These are phyloP conservation scores for Eucalyptus tenuipes DNA, from an alignment of 345 rosid species.

Conservation along the genomic window DNA sequence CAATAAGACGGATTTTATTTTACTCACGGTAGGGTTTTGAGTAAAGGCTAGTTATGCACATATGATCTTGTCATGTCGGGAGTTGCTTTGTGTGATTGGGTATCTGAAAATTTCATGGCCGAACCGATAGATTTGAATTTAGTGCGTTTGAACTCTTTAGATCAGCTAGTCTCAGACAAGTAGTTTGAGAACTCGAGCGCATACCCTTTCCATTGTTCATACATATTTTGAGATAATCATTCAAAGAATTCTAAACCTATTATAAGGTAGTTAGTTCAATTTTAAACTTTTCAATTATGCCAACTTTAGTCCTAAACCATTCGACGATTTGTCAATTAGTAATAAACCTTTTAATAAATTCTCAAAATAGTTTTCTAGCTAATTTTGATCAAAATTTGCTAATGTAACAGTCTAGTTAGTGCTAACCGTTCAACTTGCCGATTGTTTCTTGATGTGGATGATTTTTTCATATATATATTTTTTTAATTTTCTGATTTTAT, in stretches of 20 bases:
- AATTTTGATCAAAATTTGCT: not conserved
- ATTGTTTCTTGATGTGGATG: rapidly evolving
- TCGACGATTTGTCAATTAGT: rapidly evolving
- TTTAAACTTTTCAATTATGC: not conserved
- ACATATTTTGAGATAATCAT: not conserved
- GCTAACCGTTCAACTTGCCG: not conserved
- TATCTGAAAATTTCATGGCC: no score
- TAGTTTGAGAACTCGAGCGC: not conserved
- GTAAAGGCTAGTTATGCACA: not conserved
- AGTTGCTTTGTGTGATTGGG: not conserved
- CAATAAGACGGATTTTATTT: not conserved
- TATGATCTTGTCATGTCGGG: not conserved
- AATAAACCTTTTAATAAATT: no score
- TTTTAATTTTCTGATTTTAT: no score
- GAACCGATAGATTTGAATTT: not conserved
- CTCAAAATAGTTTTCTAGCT: not conserved
- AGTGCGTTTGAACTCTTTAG: not conserved
- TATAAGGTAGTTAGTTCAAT: rapidly evolving
- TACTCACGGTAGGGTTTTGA: not conserved
- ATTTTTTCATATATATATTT: no score
- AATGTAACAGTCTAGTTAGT: not conserved
- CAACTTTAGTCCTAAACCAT: no score
- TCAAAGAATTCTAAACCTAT: no score
- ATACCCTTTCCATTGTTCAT: not conserved
- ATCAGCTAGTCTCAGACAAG: not conserved